Conservation (phyloP, 1,284 basidiomycete genomes). For the Rhodotorula sp. region DNA sequence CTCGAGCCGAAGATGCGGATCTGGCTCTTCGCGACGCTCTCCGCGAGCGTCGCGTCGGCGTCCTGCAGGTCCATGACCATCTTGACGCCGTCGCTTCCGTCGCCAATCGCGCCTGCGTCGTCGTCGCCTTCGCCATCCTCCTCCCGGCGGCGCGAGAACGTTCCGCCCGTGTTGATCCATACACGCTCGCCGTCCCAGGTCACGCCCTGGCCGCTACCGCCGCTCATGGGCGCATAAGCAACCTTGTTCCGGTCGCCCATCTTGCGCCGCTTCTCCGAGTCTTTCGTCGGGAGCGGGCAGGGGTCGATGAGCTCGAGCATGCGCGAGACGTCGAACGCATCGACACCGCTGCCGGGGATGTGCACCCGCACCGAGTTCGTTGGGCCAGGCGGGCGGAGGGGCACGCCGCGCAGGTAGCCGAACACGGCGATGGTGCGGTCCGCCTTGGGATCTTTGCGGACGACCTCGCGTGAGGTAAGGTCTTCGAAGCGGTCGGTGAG, state of each 20-base stretch:
- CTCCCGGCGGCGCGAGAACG: slow-evolving; percentile 67
- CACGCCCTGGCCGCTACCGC: slow-evolving; percentile 71
- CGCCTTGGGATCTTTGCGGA: slow-evolving; percentile 81
- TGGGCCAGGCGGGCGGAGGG: slow-evolving; percentile 61
- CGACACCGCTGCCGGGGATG: slow-evolving; percentile 89
- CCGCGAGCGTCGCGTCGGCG: slow-evolving; percentile 76
- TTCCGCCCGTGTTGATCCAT: slow-evolving; percentile 95
- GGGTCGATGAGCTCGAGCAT: slow-evolving; percentile 83
- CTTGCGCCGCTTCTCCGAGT: slow-evolving; percentile 88
- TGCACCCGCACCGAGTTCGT: slow-evolving; percentile 78
- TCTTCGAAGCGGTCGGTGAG: slow-evolving; percentile 96
- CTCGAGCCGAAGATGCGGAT: slow-evolving; percentile 86
- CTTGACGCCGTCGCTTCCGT: slow-evolving; percentile 79
- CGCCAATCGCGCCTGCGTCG: neutral
- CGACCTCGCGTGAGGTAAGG: slow-evolving; percentile 81
- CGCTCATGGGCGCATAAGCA: slow-evolving; percentile 97
- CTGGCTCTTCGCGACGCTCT: slow-evolving; percentile 74
- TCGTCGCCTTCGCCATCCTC: slow-evolving; percentile 48
- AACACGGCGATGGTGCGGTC: slow-evolving; percentile 91
- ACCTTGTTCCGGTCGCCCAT: slow-evolving; percentile 94
- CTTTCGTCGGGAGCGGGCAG: slow-evolving; percentile 87
- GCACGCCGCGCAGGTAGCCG: slow-evolving; percentile 91
- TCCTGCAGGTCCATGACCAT: slow-evolving; percentile 99
- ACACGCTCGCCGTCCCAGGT: slow-evolving; percentile 99
- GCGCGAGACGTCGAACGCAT: slow-evolving; percentile 59